Evolutionary conservation across 1,284 basidiomycete genomes (phyloP).

Genomic region (Ustilago sp.): DNA sequence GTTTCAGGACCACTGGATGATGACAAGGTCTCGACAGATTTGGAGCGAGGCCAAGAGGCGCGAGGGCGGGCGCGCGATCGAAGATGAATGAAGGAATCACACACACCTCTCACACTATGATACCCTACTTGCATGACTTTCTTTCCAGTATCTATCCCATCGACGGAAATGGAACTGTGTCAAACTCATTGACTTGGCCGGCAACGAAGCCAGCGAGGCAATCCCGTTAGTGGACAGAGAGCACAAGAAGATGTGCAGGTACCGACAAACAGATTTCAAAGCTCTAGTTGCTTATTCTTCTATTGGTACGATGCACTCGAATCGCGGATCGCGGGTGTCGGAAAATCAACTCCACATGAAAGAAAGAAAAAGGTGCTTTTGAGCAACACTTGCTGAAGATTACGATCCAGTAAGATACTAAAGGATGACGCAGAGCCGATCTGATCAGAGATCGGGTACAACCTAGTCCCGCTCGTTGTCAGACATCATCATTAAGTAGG

Average conservation of each 20-base stretch:
- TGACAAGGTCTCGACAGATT: slow-evolving; percentile 13
- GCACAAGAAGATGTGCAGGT: no score
- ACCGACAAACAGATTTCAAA: background rate
- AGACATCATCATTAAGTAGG: no score
- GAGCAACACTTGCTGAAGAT: background rate
- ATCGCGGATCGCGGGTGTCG: slow-evolving; percentile 16
- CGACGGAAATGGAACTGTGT: background rate
- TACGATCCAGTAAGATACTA: no score
- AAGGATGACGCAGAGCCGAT: no score
- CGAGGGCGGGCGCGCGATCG: slow-evolving; percentile 38
- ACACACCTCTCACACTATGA: slow-evolving; percentile 9
- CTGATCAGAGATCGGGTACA: no score
- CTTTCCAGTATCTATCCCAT: background rate
- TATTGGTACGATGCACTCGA: background rate
- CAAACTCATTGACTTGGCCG: background rate
- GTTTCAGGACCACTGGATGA: background rate
- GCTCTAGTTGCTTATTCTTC: background rate
- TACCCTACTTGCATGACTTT: slow-evolving; percentile 4
- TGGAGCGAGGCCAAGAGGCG: slow-evolving; percentile 24
- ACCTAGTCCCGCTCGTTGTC: no score
- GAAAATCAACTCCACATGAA: background rate
- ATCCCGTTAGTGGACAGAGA: no score
- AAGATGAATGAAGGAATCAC: slow-evolving; percentile 5
- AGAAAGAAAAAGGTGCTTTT: background rate
- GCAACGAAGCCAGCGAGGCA: background rate